Percentiles rank a stretch among this genome's conserved stretches.
Evolutionary conservation across 805 yeast genomes (phyloP).

Genomic region (Pichia cephalocereana): DNA sequence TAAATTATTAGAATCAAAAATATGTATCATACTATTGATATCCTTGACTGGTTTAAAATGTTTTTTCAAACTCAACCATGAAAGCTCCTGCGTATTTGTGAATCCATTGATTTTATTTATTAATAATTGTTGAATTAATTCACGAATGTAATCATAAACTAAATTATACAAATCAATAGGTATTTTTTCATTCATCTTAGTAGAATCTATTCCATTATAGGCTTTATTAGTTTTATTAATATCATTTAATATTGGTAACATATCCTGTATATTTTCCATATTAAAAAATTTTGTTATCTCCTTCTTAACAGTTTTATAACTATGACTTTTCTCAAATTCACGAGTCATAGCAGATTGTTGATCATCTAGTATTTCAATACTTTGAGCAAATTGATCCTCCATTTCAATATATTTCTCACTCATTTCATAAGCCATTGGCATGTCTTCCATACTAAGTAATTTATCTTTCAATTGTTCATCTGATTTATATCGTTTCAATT

Average conservation of each 20-base stretch:
- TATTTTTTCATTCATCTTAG: not conserved
- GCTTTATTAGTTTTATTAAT: not conserved
- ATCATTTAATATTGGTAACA: not conserved
- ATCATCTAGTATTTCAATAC: slow-evolving; percentile 3
- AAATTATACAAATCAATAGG: slow-evolving; percentile 1
- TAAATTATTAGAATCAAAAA: not conserved
- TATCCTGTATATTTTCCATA: not conserved
- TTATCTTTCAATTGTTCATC: slow-evolving; percentile 10
- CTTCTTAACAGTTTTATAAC: not conserved
- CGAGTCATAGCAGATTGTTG: not conserved
- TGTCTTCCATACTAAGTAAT: slow-evolving; percentile 31
- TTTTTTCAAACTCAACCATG: not conserved
- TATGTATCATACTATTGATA: slow-evolving; percentile 1
- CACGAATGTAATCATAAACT: not conserved
- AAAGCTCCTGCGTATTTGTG: not conserved
- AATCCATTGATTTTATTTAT: slow-evolving; percentile 2
- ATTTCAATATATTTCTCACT: slow-evolving; percentile 31
- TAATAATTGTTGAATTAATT: not conserved
- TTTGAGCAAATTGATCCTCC: slow-evolving; percentile 30
- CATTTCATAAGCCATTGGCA: slow-evolving; percentile 48
- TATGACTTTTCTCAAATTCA: not conserved
- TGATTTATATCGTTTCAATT: slow-evolving; percentile 21
- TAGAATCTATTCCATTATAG: not conserved
- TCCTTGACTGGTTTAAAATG: not conserved
- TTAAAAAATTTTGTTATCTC: not conserved